Evolutionary conservation across 2,329 filamentous ascomycete species (phyloP).

Genomic region (Coniochaeta ligniaria): DNA sequence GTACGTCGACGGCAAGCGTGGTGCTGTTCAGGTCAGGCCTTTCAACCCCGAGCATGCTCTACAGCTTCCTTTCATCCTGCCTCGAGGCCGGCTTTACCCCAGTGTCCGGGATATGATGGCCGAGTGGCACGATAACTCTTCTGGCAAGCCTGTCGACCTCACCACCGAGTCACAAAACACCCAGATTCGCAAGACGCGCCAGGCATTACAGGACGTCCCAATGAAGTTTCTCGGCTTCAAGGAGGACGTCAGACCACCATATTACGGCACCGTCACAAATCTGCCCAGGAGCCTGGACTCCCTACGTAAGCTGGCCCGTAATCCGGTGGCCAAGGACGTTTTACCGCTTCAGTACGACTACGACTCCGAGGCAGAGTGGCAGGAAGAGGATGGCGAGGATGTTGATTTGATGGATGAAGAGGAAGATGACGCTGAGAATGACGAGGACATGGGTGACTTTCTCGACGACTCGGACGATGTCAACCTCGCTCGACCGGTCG

Average conservation of each 20-base stretch:
- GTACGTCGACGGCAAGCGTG: slow-evolving; percentile 38
- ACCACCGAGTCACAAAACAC: slow-evolving; percentile 32
- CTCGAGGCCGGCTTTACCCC: slow-evolving; percentile 39
- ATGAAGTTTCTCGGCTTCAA: slow-evolving; percentile 57
- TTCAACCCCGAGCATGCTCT: slow-evolving; percentile 42
- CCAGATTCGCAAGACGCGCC: slow-evolving; percentile 26
- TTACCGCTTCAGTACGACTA: slow-evolving; percentile 73
- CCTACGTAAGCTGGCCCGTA: slow-evolving; percentile 42
- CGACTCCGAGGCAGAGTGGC: slow-evolving; percentile 82
- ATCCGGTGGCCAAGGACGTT: slow-evolving; percentile 42
- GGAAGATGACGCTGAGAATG: slow-evolving; percentile 64
- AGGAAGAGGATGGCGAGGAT: slow-evolving; percentile 66
- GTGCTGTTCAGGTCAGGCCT: slow-evolving; percentile 22
- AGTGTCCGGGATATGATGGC: slow-evolving; percentile 57
- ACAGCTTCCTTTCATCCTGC: slow-evolving; percentile 28
- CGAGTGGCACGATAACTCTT: slow-evolving; percentile 31
- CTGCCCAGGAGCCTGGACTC: slow-evolving; percentile 41
- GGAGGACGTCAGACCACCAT: slow-evolving; percentile 61
- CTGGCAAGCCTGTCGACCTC: slow-evolving; percentile 22
- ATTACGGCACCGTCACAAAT: slow-evolving; percentile 66
- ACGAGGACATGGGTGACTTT: slow-evolving; percentile 84
- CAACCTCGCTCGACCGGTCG: slow-evolving; percentile 47
- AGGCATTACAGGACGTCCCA: slow-evolving; percentile 44
- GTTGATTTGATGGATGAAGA: slow-evolving; percentile 61
- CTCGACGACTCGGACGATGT: slow-evolving; percentile 78